phyloP scores from a whole-genome alignment of 1,139 yeast genomes.

The Geotrichum fermentans region DNA sequence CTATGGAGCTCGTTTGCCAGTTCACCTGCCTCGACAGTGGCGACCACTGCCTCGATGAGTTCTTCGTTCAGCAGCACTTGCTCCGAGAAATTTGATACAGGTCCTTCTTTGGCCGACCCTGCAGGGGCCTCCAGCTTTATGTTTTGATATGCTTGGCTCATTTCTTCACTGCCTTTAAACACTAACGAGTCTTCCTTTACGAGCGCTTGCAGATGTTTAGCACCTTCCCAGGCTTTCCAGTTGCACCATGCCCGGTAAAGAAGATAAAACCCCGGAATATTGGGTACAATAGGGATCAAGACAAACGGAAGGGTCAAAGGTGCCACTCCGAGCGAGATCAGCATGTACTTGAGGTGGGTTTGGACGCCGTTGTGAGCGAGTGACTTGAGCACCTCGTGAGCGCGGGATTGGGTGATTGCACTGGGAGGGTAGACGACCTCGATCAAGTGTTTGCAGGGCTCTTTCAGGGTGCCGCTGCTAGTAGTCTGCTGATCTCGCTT shows the following conservation, averaged over 20 bases:
- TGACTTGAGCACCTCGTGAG: constrained; percentile 28
- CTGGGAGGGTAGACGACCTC: constrained; percentile 33
- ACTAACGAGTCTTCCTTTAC: constrained; percentile 35
- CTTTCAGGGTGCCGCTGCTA: background rate
- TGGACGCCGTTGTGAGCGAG: constrained; percentile 39
- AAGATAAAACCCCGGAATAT: constrained; percentile 89
- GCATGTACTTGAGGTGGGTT: constrained; percentile 44
- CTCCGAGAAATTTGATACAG: constrained; percentile 3
- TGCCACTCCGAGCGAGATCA: constrained; percentile 54
- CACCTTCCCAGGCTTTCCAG: constrained; percentile 72
- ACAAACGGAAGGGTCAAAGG: constrained; percentile 82
- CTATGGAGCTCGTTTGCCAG: constrained; percentile 30
- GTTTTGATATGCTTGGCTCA: constrained; percentile 27
- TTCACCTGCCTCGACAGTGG: constrained; percentile 28
- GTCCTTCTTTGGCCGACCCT: constrained; percentile 8
- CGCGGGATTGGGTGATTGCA: constrained; percentile 23
- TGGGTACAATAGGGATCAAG: constrained; percentile 80
- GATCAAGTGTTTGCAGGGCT: constrained; percentile 15
- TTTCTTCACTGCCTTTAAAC: constrained; percentile 21
- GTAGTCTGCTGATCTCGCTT: constrained; percentile 21
- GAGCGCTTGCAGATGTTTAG: constrained; percentile 57
- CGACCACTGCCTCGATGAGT: constrained; percentile 27
- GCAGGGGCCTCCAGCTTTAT: too few relatives aligned
- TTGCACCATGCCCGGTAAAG: constrained; percentile 82
- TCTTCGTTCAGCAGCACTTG: constrained; percentile 23